phyloP scores from a whole-genome alignment of 2,329 filamentous ascomycete species.

The Aspergillus nomiae region DNA sequence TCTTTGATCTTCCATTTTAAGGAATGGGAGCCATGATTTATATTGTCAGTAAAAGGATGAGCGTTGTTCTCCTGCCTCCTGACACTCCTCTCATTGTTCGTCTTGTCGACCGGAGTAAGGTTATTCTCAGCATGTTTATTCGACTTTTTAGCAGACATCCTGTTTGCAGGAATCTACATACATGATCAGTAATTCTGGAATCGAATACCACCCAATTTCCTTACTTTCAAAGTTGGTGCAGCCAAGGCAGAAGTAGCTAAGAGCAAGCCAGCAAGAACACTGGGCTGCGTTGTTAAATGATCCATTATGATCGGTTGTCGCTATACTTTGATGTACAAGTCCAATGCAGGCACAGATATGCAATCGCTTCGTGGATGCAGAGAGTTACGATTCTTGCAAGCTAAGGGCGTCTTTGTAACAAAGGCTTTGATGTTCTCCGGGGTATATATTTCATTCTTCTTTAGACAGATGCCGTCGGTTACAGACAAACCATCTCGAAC shows the following conservation, averaged over 20 bases:
- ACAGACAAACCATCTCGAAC: not conserved
- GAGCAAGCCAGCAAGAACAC: not conserved
- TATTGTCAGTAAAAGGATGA: not conserved
- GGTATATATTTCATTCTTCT: not conserved
- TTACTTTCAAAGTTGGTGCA: not conserved
- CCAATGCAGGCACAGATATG: not conserved
- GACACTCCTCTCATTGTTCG: not conserved
- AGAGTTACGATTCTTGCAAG: not conserved
- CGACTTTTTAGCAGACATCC: not conserved
- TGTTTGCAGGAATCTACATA: not conserved
- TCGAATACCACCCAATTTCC: not conserved
- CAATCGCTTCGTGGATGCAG: not conserved
- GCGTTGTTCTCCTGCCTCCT: not conserved
- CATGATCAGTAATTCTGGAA: not conserved
- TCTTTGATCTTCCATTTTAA: not conserved
- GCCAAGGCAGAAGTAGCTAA: not conserved
- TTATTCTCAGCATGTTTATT: not conserved
- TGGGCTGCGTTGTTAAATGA: not conserved
- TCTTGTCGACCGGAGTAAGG: not conserved
- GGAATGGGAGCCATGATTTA: not conserved
- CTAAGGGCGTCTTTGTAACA: not conserved
- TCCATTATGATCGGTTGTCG: not conserved
- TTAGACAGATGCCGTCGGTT: not conserved
- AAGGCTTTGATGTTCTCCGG: not conserved
- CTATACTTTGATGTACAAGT: not conserved